Conservation (phyloP, 371 early-diverging fungal genomes). For the Homolaphlyctis polyrhiza region DNA sequence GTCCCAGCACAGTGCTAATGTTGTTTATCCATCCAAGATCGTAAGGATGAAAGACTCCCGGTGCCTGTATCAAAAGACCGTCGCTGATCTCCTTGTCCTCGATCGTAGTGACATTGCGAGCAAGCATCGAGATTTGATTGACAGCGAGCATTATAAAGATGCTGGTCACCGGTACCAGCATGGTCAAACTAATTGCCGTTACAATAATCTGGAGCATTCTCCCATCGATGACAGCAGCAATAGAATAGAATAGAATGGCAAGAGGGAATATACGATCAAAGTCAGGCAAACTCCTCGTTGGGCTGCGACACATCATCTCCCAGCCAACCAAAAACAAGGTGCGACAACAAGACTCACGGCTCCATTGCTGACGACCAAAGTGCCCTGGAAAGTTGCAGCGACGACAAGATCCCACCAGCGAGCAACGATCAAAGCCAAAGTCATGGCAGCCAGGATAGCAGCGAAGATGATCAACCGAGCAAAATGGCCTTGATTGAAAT, state of each 20-base stretch:
- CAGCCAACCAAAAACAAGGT: background rate
- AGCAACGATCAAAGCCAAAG: background rate
- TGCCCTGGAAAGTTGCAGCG: too few relatives aligned
- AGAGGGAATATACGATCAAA: too few relatives aligned
- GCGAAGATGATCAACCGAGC: slow-evolving; percentile 58
- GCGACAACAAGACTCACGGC: background rate
- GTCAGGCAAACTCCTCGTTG: background rate
- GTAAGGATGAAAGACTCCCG: slow-evolving; percentile 54
- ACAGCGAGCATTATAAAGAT: slow-evolving; percentile 15
- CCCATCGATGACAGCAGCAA: background rate
- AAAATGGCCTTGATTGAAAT: slow-evolving; percentile 81
- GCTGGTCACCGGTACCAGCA: slow-evolving; percentile 18
- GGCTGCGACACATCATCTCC: too few relatives aligned
- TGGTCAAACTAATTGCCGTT: slow-evolving; percentile 19
- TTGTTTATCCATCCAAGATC: slow-evolving; percentile 58
- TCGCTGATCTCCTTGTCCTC: slow-evolving; percentile 50
- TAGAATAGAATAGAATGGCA: background rate
- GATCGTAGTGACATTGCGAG: slow-evolving; percentile 87
- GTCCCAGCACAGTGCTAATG: slow-evolving; percentile 7
- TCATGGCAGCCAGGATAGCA: slow-evolving; percentile 3
- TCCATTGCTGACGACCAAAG: background rate
- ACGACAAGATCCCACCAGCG: too few relatives aligned
- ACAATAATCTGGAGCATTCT: slow-evolving; percentile 38
- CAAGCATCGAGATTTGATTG: slow-evolving; percentile 31
- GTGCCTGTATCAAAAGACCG: slow-evolving; percentile 68